phyloP scores from a whole-genome alignment of 108 stramenopile species.

The Pseudonitzschia multiseries region DNA sequence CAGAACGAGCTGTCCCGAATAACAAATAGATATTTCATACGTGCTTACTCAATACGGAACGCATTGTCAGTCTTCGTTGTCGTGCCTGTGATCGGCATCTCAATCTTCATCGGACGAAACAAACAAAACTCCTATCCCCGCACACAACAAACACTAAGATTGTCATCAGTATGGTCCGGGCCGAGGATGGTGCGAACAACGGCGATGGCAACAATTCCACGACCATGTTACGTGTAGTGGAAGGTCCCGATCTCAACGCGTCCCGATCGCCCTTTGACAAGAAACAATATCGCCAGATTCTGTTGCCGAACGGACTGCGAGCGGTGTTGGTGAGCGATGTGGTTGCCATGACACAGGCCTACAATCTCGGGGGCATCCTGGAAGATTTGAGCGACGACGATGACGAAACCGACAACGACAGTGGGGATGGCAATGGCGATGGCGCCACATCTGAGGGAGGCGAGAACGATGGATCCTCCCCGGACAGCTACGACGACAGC shows the following conservation, averaged over 20 bases:
- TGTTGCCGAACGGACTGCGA: conserved; percentile 79
- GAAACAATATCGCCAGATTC: conserved; percentile 82
- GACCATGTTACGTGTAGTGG: neutral
- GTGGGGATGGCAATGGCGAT: conserved; percentile 43
- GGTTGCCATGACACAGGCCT: conserved; percentile 67
- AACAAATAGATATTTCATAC: too few species aligned
- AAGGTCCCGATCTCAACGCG: conserved; percentile 37
- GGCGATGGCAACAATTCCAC: neutral
- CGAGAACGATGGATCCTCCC: neutral
- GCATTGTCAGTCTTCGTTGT: too few species aligned
- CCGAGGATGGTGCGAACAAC: neutral
- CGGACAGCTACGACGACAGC: conserved; percentile 34
- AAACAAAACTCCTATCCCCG: too few species aligned
- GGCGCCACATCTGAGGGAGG: conserved; percentile 28
- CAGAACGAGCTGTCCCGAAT: too few species aligned
- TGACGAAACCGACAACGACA: conserved; percentile 41
- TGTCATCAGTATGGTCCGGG: neutral
- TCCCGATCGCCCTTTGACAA: conserved; percentile 54
- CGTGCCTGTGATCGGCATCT: too few species aligned
- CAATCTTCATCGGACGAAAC: too few species aligned
- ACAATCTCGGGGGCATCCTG: conserved; percentile 24
- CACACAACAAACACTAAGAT: neutral
- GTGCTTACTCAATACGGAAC: too few species aligned
- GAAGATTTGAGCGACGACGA: conserved; percentile 31
- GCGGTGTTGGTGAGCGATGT: conserved; percentile 78